Conservation (phyloP, 495 filamentous ascomycete genomes). For the Symbiotaphrina buchneri region DNA sequence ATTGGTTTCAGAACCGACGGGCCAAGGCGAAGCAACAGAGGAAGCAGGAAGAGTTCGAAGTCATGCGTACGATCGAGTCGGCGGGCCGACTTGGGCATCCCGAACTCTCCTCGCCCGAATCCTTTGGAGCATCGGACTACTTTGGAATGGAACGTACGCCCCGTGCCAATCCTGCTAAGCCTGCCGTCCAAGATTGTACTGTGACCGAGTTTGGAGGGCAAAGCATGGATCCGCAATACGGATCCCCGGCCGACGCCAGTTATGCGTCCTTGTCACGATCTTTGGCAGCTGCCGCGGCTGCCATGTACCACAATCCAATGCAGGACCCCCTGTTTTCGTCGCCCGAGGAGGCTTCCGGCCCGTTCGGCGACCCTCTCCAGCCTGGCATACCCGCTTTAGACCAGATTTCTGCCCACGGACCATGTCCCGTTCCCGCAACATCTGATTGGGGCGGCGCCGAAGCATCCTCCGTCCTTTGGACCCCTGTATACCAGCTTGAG, state of each 20-base stretch:
- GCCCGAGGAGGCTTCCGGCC: constrained; percentile 1
- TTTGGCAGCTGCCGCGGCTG: neutral
- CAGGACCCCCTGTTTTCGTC: neutral
- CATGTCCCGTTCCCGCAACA: constrained; percentile 9
- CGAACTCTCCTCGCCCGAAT: constrained; percentile 1
- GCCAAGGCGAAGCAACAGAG: constrained; percentile 64
- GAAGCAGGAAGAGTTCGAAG: constrained; percentile 41
- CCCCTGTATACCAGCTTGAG: constrained; percentile 12
- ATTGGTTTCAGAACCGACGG: constrained; percentile 82
- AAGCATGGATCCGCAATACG: neutral
- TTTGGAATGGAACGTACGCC: too few relatives aligned
- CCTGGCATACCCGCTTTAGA: too few relatives aligned
- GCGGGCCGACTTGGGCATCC: neutral
- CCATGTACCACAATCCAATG: constrained; percentile 2
- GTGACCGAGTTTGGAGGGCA: too few relatives aligned
- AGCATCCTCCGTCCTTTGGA: constrained; percentile 15
- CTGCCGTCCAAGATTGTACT: too few relatives aligned
- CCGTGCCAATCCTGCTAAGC: too few relatives aligned
- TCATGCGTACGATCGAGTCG: constrained; percentile 21
- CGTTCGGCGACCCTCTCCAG: too few relatives aligned
- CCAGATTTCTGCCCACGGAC: too few relatives aligned
- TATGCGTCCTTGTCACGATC: constrained; percentile 2
- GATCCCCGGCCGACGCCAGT: constrained; percentile 1
- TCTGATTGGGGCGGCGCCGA: constrained; percentile 14
- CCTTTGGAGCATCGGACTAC: too few relatives aligned